Evolutionary conservation across 1,139 yeast genomes (phyloP).

Genomic region (Zygosaccharomyces sapae): DNA sequence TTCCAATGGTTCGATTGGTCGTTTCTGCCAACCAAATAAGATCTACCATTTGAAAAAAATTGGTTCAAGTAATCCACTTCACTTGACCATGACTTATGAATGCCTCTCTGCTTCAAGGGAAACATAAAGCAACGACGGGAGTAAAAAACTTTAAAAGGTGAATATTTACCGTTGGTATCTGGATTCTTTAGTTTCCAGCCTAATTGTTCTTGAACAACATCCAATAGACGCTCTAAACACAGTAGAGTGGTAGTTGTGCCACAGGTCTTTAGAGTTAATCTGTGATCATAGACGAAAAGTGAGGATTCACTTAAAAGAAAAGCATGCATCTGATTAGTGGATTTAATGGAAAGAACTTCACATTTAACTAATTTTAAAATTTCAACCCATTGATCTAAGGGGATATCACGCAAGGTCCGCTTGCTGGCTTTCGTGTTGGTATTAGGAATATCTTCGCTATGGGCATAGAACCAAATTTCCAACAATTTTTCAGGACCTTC

Average conservation of each 20-base stretch:
- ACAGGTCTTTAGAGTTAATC: conserved; percentile 84
- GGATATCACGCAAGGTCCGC: conserved; percentile 60
- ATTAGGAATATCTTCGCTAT: conserved; percentile 36
- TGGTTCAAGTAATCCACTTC: conserved; percentile 69
- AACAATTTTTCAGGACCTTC: conserved; percentile 96
- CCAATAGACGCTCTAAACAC: conserved; percentile 65
- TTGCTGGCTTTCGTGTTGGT: conserved; percentile 9
- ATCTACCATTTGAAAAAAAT: conserved; percentile 56
- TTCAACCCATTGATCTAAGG: conserved; percentile 63
- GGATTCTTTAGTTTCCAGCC: conserved; percentile 33
- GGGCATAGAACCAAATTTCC: conserved; percentile 81
- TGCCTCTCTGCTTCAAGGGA: conserved; percentile 75
- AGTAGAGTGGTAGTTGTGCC: conserved; percentile 91
- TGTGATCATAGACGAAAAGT: conserved; percentile 82
- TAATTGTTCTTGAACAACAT: conserved; percentile 43
- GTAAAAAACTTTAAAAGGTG: conserved; percentile 71
- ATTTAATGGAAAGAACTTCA: conserved; percentile 77
- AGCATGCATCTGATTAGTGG: conserved; percentile 67
- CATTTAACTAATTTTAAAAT: conserved; percentile 81
- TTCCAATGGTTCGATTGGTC: conserved; percentile 84
- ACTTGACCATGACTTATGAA: conserved; percentile 80
- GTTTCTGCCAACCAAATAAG: conserved; percentile 77
- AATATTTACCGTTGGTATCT: conserved; percentile 10
- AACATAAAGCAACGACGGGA: conserved; percentile 91
- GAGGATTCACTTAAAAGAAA: conserved; percentile 87